Evolutionary conservation across 208 protist species (phyloP), one percentile per base, ranked within the genome.

Genomic region (Herpetomonas samuelpessoai): DNA sequence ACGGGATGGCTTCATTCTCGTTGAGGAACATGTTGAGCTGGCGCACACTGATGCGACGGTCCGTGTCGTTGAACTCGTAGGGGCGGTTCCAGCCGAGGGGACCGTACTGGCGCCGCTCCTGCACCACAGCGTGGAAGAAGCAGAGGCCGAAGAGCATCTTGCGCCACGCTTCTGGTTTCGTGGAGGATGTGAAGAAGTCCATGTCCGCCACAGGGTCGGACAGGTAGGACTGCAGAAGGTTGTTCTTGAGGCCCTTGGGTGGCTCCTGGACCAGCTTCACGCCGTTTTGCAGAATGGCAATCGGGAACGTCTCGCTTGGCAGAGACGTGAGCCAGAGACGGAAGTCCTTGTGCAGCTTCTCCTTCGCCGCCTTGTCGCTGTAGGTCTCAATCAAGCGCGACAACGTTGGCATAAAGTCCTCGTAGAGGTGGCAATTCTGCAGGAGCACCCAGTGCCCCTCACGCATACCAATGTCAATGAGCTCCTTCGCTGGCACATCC

Each of bases 261-360:
- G 98, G 98, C 84, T 99, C 98, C 71, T 98, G 97, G 44, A 98
- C 98, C 58, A 99, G 84, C 81, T 99, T 99, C 41, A 98, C 90
- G 38, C 96, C 93, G 74, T 98, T 97, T 77, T 99, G 97, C 52
- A 99, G 75, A 58, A 99, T 98, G 22, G 92, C 80, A 56, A 98
- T 96, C 18, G 98, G 98, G 86, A 99, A 99, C 7, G 80, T 81
- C n/a, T 92, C 77, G 45, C 92, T 95, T 7, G 98, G 98, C 74
- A 99, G 94, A 7, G 95, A 97, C 12, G 98, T 99, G 26, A 99
- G 87, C 97, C 98, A 99, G 16, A 99, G 72, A 19, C 98, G 86
- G 84, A 98, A 99, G 56, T 98, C 81, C 44, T 78, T 77, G 79
- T 98, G 74, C 53, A 98, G 75, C 54, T 85, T 87, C 29, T 88